Evolutionary conservation across 768 basidiomycete genomes (phyloP).

Genomic region (Chalciporus piperatus): DNA sequence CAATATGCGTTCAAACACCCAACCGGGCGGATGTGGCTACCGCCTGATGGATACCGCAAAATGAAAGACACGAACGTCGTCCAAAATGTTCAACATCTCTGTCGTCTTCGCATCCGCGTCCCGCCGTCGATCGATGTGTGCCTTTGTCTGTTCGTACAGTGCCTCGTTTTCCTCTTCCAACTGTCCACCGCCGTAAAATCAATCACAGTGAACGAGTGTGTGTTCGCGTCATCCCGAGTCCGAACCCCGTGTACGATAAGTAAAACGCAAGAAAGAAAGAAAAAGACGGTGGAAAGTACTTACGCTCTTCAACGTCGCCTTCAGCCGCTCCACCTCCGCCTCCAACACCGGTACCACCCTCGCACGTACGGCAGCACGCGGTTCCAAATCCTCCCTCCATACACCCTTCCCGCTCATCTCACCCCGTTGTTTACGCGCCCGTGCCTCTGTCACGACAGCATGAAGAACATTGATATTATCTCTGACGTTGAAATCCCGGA

Average conservation of each 20-base stretch:
- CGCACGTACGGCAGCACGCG: conserved; percentile 60
- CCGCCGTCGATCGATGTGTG: conserved; percentile 43
- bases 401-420: conserved; percentile 46
- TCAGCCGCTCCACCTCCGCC: conserved; percentile 39
- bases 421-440: conserved; percentile 48
- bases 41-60: background rate
- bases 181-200: conserved; percentile 31
- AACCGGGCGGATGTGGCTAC: no score
- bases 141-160: conserved; percentile 48
- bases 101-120: conserved; percentile 45
- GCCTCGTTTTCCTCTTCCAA: conserved; percentile 54
- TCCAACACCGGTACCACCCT: conserved; percentile 59
- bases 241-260: background rate
- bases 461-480: conserved; percentile 72
- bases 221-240: no score
- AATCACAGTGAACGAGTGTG: no score
- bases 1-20: background rate
- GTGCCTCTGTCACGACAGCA: conserved; percentile 63
- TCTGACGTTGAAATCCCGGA: conserved; percentile 63
- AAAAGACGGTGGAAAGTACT: background rate
- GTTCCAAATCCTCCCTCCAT: conserved; percentile 65
- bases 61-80: conserved; percentile 40
- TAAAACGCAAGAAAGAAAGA: background rate
- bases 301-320: conserved; percentile 37
- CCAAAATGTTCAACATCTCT: conserved; percentile 50